Evolutionary conservation across 2,329 filamentous ascomycete genomes (phyloP).

Genomic region (Colletotrichum sp.): DNA sequence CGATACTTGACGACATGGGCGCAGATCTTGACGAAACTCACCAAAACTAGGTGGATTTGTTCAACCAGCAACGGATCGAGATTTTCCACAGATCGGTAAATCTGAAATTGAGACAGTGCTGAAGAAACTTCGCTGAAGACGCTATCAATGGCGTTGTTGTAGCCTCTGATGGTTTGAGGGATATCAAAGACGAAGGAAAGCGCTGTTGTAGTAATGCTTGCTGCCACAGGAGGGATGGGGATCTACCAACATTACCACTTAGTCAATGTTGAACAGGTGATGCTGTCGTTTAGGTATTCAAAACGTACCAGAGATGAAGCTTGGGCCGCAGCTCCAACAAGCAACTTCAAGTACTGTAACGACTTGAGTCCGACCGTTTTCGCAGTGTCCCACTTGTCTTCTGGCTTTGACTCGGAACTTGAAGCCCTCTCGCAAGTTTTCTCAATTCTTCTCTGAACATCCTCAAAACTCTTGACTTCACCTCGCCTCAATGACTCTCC

Average conservation of each 20-base stretch:
- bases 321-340: neutral
- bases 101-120: neutral
- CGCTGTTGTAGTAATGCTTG: neutral
- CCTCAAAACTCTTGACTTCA: neutral
- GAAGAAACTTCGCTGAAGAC: neutral
- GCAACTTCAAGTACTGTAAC: neutral
- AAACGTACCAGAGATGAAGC: neutral
- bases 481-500: neutral
- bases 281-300: neutral
- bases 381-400: neutral
- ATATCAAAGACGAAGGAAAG: neutral
- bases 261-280: neutral
- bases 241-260: fast-evolving
- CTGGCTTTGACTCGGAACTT: neutral
- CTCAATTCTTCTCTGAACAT: neutral
- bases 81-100: neutral
- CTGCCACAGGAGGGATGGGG: neutral
- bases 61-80: neutral
- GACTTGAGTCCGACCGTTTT: neutral
- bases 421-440: neutral
- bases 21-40: neutral
- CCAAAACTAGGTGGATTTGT: neutral
- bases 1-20: neutral
- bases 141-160: neutral
- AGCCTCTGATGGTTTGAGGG: neutral